Conservation (phyloP, 108 stramenopile species). For the Chaetoceros tenuissimus region DNA sequence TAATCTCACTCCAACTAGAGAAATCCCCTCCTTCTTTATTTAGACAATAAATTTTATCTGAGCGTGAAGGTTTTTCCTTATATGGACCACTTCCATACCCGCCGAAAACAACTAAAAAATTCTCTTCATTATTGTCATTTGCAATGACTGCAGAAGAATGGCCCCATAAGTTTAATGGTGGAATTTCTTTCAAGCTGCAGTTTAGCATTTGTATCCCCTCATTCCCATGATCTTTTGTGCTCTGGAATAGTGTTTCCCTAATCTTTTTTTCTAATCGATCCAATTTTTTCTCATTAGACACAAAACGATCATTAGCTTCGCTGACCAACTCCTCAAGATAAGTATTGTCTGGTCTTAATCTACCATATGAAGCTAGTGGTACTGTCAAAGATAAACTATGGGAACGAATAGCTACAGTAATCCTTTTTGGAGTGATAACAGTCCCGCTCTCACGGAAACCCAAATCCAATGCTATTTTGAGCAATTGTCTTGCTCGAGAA, state of each 20-base stretch:
- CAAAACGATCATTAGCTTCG: slow-evolving; percentile 56
- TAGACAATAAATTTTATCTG: slow-evolving; percentile 32
- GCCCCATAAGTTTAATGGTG: slow-evolving; percentile 62
- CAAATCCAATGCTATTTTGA: slow-evolving; percentile 45
- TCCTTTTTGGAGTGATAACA: slow-evolving; percentile 43
- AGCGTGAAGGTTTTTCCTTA: slow-evolving; percentile 14
- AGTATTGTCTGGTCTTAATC: slow-evolving; percentile 11
- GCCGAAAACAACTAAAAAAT: slow-evolving; percentile 52
- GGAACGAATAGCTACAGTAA: slow-evolving; percentile 59
- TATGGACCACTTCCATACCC: slow-evolving; percentile 73
- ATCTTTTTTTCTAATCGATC: slow-evolving; percentile 34
- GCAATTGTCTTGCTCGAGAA: slow-evolving; percentile 34
- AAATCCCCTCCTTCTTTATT: too few relatives aligned
- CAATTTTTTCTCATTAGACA: slow-evolving; percentile 37
- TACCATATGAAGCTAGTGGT: slow-evolving; percentile 12
- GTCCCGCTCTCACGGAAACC: slow-evolving; percentile 83
- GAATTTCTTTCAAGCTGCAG: slow-evolving; percentile 35
- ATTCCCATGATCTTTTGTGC: neutral
- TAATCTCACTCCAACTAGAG: slow-evolving; percentile 19
- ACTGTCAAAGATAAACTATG: slow-evolving; percentile 47
- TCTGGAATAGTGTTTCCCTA: slow-evolving; percentile 30
- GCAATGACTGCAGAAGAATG: slow-evolving; percentile 40
- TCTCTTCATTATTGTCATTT: neutral
- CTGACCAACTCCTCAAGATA: slow-evolving; percentile 44
- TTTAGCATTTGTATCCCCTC: too few relatives aligned